A percentile compares a stretch with the other conserved stretches of the same genome.
These are phyloP conservation scores for Pachysandra terminalis DNA, from an alignment of 164 flowering plant species.

Conservation along the genomic window DNA sequence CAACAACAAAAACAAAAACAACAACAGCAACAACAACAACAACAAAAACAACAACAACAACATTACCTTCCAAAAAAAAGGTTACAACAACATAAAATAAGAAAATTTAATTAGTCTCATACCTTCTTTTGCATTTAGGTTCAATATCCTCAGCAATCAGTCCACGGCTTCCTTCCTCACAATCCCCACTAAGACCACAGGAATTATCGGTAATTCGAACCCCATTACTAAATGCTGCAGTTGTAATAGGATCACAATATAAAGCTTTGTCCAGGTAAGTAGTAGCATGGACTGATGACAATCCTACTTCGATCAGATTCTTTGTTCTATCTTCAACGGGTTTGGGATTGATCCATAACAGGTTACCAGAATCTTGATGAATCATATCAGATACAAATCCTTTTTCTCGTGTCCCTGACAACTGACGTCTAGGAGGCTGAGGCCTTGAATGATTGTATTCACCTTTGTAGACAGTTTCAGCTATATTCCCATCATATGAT, in stretches of 20 bases:
- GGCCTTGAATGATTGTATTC: no score
- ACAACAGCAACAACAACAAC: no score
- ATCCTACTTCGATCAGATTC: constrained; percentile 34
- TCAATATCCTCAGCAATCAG: constrained; percentile 48
- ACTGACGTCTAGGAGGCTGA: no score
- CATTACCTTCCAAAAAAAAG: no score
- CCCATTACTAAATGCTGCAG: constrained; percentile 25
- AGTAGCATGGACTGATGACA: constrained; percentile 23
- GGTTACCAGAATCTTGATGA: constrained; percentile 30
- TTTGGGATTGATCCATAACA: constrained; percentile 31
- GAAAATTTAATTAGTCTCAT: constrained; percentile 10
- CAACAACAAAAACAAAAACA: no score
- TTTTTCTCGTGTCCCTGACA: constrained; percentile 36
- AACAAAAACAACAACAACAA: no score
- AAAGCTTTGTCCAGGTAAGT: constrained; percentile 27
- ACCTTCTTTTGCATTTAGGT: constrained; percentile 77
- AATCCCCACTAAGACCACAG: constrained; percentile 56
- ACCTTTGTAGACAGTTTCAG: constrained; percentile 9
- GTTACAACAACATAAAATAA: no score
- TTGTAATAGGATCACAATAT: constrained; percentile 21
- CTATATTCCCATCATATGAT: constrained; percentile 10
- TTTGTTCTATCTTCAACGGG: constrained; percentile 37
- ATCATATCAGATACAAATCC: constrained; percentile 37
- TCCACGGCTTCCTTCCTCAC: constrained; percentile 54
- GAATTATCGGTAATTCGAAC: constrained; percentile 45